Evolutionary conservation across 1,284 basidiomycete genomes (phyloP).

Genomic region (Pseudozyma hubeiensis): DNA sequence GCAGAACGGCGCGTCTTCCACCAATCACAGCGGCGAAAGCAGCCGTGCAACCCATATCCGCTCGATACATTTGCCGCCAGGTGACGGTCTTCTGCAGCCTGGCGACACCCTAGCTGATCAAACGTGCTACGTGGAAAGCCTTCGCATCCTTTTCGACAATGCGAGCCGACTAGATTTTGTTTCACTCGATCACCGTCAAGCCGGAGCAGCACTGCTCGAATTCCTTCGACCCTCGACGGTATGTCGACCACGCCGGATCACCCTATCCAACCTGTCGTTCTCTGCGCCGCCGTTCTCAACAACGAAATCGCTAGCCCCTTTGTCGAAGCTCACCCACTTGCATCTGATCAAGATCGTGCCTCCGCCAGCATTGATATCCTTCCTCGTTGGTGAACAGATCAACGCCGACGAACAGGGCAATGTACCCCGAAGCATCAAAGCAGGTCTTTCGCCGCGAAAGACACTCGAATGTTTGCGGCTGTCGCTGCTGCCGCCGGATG

Average conservation of each 20-base stretch:
- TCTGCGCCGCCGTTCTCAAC: slow-evolving; percentile 41
- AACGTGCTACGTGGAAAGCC: slow-evolving; percentile 25
- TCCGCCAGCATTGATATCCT: slow-evolving; percentile 40
- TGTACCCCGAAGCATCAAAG: slow-evolving; percentile 19
- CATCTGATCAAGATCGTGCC: slow-evolving; percentile 45
- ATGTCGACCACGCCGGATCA: slow-evolving; percentile 34
- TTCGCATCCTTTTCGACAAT: slow-evolving; percentile 33
- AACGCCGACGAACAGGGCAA: slow-evolving; percentile 32
- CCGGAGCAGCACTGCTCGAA: slow-evolving; percentile 30
- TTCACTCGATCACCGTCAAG: slow-evolving; percentile 33
- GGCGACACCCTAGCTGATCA: slow-evolving; percentile 41
- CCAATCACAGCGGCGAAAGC: neutral
- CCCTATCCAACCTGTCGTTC: slow-evolving; percentile 39
- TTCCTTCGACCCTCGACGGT: slow-evolving; percentile 24
- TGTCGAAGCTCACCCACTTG: slow-evolving; percentile 32
- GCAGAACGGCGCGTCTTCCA: neutral
- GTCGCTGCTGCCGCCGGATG: slow-evolving; percentile 40
- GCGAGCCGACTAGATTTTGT: slow-evolving; percentile 26
- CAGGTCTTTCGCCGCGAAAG: slow-evolving; percentile 20
- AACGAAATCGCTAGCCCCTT: slow-evolving; percentile 22
- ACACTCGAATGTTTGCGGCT: slow-evolving; percentile 33
- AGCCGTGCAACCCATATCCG: slow-evolving; percentile 10
- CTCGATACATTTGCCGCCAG: slow-evolving; percentile 29
- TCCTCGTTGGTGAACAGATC: slow-evolving; percentile 31
- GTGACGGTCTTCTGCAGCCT: slow-evolving; percentile 36